Percentiles rank a stretch among this genome's conserved stretches.
These are phyloP conservation scores for Sordariomycetes sp. DNA, from an alignment of 2,329 filamentous ascomycete genomes.

Conservation along the genomic window DNA sequence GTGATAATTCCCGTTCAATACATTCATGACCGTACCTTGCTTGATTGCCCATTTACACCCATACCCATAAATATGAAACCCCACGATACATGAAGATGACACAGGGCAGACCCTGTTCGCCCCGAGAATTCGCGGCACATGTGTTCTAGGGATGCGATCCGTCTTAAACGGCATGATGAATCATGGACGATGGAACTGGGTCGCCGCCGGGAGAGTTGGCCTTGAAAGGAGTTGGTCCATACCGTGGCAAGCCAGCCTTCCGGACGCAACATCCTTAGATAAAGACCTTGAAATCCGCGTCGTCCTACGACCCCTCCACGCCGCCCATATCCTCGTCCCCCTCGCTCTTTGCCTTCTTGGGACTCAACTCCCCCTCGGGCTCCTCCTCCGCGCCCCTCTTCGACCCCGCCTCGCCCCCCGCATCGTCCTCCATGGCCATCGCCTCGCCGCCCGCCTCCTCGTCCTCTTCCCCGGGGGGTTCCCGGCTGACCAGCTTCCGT, in stretches of 20 bases:
- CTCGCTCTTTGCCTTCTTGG: slow-evolving; percentile 38
- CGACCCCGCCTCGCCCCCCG: slow-evolving; percentile 19
- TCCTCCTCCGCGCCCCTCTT: slow-evolving; percentile 44
- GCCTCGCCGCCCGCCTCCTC: not conserved
- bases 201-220: not conserved
- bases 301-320: not conserved
- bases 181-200: not conserved
- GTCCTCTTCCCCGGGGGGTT: slow-evolving; percentile 5
- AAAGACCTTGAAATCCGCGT: not conserved
- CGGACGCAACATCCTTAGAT: not conserved
- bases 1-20: not conserved
- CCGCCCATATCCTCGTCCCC: not conserved
- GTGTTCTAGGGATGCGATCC: too few relatives aligned
- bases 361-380: slow-evolving; percentile 19
- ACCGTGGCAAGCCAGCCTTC: not conserved
- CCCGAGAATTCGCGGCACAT: not conserved
- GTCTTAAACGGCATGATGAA: too few relatives aligned
- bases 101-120: not conserved
- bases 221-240: not conserved
- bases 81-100: not conserved
- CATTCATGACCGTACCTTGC: not conserved
- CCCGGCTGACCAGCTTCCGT: slow-evolving; percentile 23
- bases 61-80: not conserved
- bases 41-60: not conserved
- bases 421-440: not conserved